Evolutionary conservation across 768 basidiomycete species (phyloP), one percentile per base, ranked within the genome.

Genomic region (Cyathus striatus): DNA sequence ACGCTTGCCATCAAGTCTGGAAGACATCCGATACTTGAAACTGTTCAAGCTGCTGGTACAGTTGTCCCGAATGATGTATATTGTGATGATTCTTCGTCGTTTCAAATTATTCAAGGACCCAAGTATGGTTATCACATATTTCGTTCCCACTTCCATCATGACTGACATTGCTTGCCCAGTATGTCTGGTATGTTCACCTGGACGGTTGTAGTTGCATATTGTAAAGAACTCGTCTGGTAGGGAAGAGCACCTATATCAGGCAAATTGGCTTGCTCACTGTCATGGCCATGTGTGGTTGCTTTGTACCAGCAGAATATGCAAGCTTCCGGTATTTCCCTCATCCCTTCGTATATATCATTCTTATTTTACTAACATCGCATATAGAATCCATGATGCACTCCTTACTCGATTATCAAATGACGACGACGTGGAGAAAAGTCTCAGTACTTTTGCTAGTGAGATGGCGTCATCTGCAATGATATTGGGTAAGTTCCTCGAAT

Each of bases 381-480:
- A 3, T 39, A 90, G 87, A 22, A 72, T 92, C 2, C 86, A 94
- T 47, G 90, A 95, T 48, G 75, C 83, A 0, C 71, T 98, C 4
- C 73, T 98, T 20, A 86, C 83, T 1, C 80, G 95, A 2, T 68
- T 99, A 14, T 95, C 91, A 1, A 97, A 98, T 52, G 93, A 98
- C 49, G 93, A 97, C 54, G 85, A 91, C 51, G 75, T 93, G 56
- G 91, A 95, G 61, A 86, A 81, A 55, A 87, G 76, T 34, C 61
- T 98, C 20, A 96, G 93, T 50, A 97, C 96, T 0, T 99, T 99
- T 63, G 91, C 92, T 1, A 84, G 79, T 49, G 95, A 99, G 64
- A 97, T 99, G 90, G 80, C 86, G 1, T 81, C 88, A 2, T 83
- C 83, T 20, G 87, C 91, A 1, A 92, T 93, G 88, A 92, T 97